A percentile compares a stretch with the other conserved stretches of the same genome.
These are phyloP conservation scores for Solanum neorickii DNA, from an alignment of 257 asterid genomes.

Conservation along the genomic window DNA sequence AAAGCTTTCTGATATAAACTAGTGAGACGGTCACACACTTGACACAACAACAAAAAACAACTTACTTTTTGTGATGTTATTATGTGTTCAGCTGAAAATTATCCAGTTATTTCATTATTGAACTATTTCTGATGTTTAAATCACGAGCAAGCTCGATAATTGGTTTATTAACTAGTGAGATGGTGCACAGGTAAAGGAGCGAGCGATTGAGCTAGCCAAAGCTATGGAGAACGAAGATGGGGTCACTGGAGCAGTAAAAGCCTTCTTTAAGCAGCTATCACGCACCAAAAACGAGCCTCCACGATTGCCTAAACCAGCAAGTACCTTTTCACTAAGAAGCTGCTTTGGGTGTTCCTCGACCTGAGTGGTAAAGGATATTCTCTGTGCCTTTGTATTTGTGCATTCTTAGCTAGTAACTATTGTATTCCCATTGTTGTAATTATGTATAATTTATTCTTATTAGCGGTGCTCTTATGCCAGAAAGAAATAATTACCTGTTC, in stretches of 20 bases:
- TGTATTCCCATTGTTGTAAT: background rate
- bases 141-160: background rate
- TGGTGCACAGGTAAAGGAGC: slow-evolving; percentile 47
- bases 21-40: background rate
- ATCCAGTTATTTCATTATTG: background rate
- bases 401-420: background rate
- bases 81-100: background rate
- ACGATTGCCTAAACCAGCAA: slow-evolving; percentile 3
- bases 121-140: background rate
- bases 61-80: background rate
- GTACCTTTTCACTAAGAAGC: slow-evolving; percentile 14
- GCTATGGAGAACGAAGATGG: slow-evolving; percentile 93
- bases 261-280: slow-evolving; percentile 61
- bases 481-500: background rate
- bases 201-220: slow-evolving; percentile 56
- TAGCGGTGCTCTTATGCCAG: background rate
- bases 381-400: background rate
- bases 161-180: background rate
- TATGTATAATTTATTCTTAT: background rate
- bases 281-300: slow-evolving; percentile 1
- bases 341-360: slow-evolving; percentile 73
- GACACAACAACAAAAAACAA: no score
- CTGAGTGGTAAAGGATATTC: background rate
- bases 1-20: background rate
- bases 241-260: slow-evolving; percentile 67